Evolutionary conservation across 805 yeast species (phyloP).

Genomic region (Pichia manshurica): DNA sequence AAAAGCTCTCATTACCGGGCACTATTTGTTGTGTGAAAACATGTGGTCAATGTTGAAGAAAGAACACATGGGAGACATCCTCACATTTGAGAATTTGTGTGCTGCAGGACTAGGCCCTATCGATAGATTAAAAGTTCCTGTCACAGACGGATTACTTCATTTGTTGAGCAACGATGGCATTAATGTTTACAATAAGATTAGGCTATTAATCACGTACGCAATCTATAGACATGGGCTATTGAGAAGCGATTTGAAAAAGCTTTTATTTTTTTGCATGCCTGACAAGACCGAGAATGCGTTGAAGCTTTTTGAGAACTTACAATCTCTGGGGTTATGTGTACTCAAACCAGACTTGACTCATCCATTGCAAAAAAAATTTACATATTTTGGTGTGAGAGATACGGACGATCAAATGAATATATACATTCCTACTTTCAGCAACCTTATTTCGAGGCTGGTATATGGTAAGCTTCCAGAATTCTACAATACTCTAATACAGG

Average conservation of each 20-base stretch:
- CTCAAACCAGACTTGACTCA: constrained; percentile 35
- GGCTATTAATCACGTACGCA: constrained; percentile 70
- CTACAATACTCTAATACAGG: constrained; percentile 17
- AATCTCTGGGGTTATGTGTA: constrained; percentile 33
- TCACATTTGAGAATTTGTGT: constrained; percentile 81
- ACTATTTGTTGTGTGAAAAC: constrained; percentile 41
- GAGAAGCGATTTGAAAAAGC: constrained; percentile 63
- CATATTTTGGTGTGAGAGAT: constrained; percentile 46
- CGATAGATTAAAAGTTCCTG: constrained; percentile 50
- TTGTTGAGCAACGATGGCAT: constrained; percentile 45
- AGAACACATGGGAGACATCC: constrained; percentile 41
- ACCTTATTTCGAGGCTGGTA: constrained; percentile 24
- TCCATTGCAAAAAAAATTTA: constrained; percentile 41
- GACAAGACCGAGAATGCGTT: constrained; percentile 36
- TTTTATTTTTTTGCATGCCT: constrained; percentile 48
- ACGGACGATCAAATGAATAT: constrained; percentile 24
- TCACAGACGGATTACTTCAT: constrained; percentile 49
- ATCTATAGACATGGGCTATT: constrained; percentile 78
- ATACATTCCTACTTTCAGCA: constrained; percentile 25
- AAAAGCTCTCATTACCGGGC: constrained; percentile 26
- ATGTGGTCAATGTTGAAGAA: constrained; percentile 51
- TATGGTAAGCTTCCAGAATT: constrained; percentile 26
- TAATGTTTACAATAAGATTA: constrained; percentile 56
- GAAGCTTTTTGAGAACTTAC: constrained; percentile 52
- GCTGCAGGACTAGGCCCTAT: constrained; percentile 68